A percentile compares a stretch with the other conserved stretches of the same genome.
These are phyloP conservation scores for Diaporthe destruens DNA, from an alignment of 2,329 filamentous ascomycete species.

Conservation along the genomic window DNA sequence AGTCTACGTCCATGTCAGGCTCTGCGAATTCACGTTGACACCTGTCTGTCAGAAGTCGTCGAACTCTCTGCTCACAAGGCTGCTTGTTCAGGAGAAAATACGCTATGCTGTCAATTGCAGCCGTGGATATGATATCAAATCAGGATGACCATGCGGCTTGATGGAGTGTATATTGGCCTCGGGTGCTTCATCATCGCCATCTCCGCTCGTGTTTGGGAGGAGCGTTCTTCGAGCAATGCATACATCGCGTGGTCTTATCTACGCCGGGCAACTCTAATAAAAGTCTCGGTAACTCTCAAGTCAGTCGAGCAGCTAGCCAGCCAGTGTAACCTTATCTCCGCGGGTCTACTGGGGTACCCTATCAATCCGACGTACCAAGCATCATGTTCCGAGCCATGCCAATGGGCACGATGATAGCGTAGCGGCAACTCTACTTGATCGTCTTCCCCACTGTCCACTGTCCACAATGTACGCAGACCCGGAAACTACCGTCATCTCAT, in stretches of 20 bases:
- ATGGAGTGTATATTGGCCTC: neutral
- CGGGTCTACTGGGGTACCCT: neutral
- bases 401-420: slow-evolving; percentile 4
- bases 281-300: neutral
- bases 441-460: neutral
- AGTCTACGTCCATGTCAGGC: no score
- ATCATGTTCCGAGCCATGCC: neutral
- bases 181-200: neutral
- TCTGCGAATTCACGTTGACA: no score
- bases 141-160: no score
- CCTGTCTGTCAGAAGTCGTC: neutral
- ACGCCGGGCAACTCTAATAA: neutral
- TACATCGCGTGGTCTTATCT: neutral
- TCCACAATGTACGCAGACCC: no score
- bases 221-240: neutral
- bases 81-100: neutral
- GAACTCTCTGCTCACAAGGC: no score
- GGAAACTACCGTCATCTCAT: neutral
- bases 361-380: slow-evolving; percentile 12
- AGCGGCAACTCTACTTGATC: neutral
- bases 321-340: slow-evolving; percentile 19
- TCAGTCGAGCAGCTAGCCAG: neutral
- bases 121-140: no score
- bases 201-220: neutral
- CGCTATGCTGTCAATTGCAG: neutral